phyloP scores from a whole-genome alignment of 768 basidiomycete species.

The Calvatia gigantea region DNA sequence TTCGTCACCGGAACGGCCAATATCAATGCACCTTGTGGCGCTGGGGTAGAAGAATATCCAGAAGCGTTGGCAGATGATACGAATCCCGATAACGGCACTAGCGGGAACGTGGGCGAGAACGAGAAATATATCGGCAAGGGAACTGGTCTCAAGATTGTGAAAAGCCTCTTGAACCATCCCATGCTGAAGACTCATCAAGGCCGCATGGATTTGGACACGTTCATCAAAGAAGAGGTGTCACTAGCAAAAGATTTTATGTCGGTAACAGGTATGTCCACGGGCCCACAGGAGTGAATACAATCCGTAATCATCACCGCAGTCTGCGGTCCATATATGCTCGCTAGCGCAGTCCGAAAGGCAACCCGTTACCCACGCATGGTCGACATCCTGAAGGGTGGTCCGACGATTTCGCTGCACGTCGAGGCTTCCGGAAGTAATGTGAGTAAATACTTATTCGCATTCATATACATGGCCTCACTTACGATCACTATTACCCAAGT shows the following conservation, averaged over 20 bases:
- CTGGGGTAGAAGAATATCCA: conserved; percentile 7
- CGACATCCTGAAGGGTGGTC: conserved; percentile 40
- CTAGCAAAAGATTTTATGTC: conserved; percentile 35
- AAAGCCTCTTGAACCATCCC: neutral
- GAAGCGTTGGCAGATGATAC: conserved; percentile 22
- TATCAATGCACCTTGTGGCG: neutral
- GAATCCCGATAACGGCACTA: conserved; percentile 14
- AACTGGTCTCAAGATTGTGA: conserved; percentile 7
- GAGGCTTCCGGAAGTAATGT: conserved; percentile 35
- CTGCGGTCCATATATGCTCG: conserved; percentile 43
- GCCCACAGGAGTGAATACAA: neutral
- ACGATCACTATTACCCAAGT: too few relatives aligned
- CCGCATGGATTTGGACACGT: conserved; percentile 32
- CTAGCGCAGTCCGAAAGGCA: conserved; percentile 34
- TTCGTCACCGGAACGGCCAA: conserved; percentile 31
- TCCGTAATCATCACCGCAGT: conserved; percentile 26
- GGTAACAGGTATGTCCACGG: conserved; percentile 38
- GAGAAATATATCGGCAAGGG: conserved; percentile 16
- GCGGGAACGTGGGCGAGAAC: conserved; percentile 14
- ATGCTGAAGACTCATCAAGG: conserved; percentile 21
- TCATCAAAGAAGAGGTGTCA: conserved; percentile 35
- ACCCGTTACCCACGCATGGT: conserved; percentile 32
- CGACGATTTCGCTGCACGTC: conserved; percentile 41
- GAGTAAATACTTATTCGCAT: too few relatives aligned
- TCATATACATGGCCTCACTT: too few relatives aligned